A percentile compares a stretch with the other conserved stretches of the same genome.
These are phyloP conservation scores for Diaporthe ilicicola DNA, from an alignment of 2,329 filamentous ascomycete genomes.

Conservation along the genomic window DNA sequence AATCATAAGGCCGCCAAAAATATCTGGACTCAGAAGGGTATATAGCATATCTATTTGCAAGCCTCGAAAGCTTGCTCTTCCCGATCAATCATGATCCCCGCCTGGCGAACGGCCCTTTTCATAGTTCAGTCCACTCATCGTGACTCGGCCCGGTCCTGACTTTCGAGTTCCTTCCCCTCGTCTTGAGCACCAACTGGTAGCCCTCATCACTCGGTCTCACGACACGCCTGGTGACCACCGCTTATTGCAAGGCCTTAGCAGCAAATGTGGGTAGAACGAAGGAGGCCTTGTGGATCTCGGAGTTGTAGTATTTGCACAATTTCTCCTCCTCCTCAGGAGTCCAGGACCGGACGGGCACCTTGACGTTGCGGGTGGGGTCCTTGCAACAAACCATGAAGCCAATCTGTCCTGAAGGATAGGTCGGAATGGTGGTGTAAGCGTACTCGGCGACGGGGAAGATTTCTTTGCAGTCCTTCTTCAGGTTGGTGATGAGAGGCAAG, in stretches of 20 bases:
- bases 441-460: slow-evolving; percentile 99
- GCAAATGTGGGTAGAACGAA: slow-evolving; percentile 96
- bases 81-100: not conserved
- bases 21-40: slow-evolving; percentile 5
- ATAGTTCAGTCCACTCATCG: not conserved
- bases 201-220: not conserved
- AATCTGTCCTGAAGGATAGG: slow-evolving; percentile 98
- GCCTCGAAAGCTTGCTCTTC: not conserved
- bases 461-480: slow-evolving; percentile 96
- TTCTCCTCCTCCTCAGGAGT: slow-evolving; percentile 88
- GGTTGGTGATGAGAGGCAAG: slow-evolving; percentile 88
- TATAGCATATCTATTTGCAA: slow-evolving; percentile 17
- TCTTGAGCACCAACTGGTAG: not conserved
- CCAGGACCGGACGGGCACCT: slow-evolving; percentile 84
- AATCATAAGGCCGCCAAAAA: not conserved
- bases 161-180: not conserved
- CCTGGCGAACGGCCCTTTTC: not conserved
- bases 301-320: slow-evolving; percentile 96
- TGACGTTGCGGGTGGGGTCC: slow-evolving; percentile 84
- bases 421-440: slow-evolving; percentile 98
- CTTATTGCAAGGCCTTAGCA: slow-evolving; percentile 74
- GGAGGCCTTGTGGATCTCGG: slow-evolving; percentile 93
- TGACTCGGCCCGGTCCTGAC: not conserved
- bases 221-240: not conserved
- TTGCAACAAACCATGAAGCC: slow-evolving; percentile 99